These are phyloP conservation scores for Kurtzmaniella quercitrusa DNA, from an alignment of 1,139 yeast genomes.

Conservation along the genomic window DNA sequence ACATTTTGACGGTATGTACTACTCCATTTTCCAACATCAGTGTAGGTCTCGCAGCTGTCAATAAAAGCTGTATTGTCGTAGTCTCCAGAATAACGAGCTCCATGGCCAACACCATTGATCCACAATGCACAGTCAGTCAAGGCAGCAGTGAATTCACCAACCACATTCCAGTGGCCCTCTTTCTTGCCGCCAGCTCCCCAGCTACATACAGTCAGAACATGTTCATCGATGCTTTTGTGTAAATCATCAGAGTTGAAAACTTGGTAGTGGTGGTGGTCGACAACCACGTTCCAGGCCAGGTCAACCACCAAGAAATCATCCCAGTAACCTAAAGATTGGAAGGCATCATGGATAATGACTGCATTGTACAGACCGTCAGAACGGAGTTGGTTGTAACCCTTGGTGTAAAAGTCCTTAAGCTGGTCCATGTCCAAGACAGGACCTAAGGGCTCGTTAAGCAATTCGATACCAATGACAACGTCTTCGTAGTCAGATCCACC, in stretches of 20 bases:
- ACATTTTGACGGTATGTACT: conserved; percentile 50
- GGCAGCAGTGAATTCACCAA: conserved; percentile 95
- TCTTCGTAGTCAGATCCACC: conserved; percentile 62
- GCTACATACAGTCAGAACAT: conserved; percentile 57
- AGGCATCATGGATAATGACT: conserved; percentile 71
- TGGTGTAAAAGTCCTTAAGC: conserved; percentile 52
- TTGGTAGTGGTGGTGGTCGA: conserved; percentile 93
- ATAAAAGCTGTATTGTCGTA: conserved; percentile 46
- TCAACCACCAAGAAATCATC: conserved; percentile 42
- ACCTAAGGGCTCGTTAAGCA: conserved; percentile 88
- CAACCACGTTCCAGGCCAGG: conserved; percentile 58
- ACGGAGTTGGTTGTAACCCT: conserved; percentile 55
- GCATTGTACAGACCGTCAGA: conserved; percentile 41
- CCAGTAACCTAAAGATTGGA: conserved; percentile 61
- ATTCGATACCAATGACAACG: conserved; percentile 78
- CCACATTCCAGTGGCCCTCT: conserved; percentile 71
- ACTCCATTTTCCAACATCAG: conserved; percentile 59
- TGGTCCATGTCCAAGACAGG: conserved; percentile 54
- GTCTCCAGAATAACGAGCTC: conserved; percentile 80
- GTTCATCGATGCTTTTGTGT: conserved; percentile 52
- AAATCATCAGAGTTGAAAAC: conserved; percentile 70
- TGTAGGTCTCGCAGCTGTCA: conserved; percentile 63
- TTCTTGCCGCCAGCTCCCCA: conserved; percentile 48
- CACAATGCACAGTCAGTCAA: conserved; percentile 88
- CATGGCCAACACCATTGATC: conserved; percentile 89